A percentile compares a stretch with the other conserved stretches of the same genome.
Evolutionary conservation across 257 asterid species (phyloP).

Genomic region (Eucommia ulmoides): DNA sequence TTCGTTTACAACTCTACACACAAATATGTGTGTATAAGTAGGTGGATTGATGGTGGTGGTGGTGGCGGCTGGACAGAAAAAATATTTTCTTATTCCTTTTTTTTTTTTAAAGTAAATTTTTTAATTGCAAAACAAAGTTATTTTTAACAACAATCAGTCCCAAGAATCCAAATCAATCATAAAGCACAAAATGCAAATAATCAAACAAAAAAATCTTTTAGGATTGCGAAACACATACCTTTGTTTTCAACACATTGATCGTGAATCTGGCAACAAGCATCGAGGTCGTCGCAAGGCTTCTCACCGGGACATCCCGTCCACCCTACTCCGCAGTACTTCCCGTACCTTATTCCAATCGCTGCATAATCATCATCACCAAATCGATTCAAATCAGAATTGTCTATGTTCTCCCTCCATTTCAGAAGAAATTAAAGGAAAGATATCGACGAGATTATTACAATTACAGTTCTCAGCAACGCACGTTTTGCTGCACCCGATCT

Average conservation of each 20-base stretch:
- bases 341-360: constrained; percentile 79
- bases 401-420: background rate
- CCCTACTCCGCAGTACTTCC: constrained; percentile 92
- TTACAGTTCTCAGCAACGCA: constrained; percentile 70
- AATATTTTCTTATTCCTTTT: too few species aligned
- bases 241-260: constrained; percentile 67
- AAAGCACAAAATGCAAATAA: background rate
- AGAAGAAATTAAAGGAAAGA: background rate
- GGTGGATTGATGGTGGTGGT: too few species aligned
- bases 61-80: too few species aligned
- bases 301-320: constrained; percentile 92
- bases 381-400: background rate
- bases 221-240: constrained; percentile 33
- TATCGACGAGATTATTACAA: constrained; percentile 15
- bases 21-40: too few species aligned
- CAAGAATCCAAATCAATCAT: too few species aligned
- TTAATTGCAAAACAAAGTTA: too few species aligned
- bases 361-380: constrained; percentile 6
- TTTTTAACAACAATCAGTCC: too few species aligned
- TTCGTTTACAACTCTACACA: too few species aligned
- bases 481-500: constrained; percentile 56
- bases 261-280: constrained; percentile 82
- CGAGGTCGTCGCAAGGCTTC: constrained; percentile 91
- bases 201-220: background rate
- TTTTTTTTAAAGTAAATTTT: too few species aligned